These are phyloP conservation scores for Tylopilus sp. DNA, from an alignment of 1,284 basidiomycete species.

Conservation along the genomic window DNA sequence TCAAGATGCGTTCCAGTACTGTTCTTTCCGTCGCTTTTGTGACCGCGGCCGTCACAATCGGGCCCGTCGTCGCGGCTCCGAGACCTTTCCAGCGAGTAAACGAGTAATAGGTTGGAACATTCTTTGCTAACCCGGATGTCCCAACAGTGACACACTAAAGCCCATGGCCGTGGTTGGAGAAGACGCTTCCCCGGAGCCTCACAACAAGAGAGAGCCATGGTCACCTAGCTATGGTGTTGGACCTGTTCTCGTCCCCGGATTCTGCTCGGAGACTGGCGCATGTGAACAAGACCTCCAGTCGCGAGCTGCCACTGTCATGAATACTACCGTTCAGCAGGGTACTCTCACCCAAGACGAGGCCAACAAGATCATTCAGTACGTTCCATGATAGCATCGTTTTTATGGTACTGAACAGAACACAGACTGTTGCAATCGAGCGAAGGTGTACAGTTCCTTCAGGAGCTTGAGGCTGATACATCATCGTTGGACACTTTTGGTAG, in stretches of 20 bases:
- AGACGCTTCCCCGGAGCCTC: not conserved
- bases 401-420: not conserved
- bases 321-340: not conserved
- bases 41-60: not conserved
- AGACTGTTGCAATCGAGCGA: not conserved
- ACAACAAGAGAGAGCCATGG: not conserved
- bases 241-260: not conserved
- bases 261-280: not conserved
- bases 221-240: not conserved
- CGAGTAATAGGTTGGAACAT: not conserved
- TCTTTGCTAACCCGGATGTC: not conserved
- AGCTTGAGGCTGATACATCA: not conserved
- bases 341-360: not conserved
- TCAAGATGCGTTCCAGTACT: conserved; percentile 18
- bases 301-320: not conserved
- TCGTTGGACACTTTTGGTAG: not conserved
- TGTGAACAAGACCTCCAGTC: not conserved
- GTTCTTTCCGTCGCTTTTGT: conserved; percentile 13
- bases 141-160: not conserved
- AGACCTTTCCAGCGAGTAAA: conserved; percentile 8
- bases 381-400: not conserved
- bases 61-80: conserved; percentile 16
- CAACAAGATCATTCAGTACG: not conserved
- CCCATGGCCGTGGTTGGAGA: not conserved
- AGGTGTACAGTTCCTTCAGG: not conserved